These are phyloP conservation scores for Chamaenerion angustifolium DNA, from an alignment of 345 rosid species.

Conservation along the genomic window DNA sequence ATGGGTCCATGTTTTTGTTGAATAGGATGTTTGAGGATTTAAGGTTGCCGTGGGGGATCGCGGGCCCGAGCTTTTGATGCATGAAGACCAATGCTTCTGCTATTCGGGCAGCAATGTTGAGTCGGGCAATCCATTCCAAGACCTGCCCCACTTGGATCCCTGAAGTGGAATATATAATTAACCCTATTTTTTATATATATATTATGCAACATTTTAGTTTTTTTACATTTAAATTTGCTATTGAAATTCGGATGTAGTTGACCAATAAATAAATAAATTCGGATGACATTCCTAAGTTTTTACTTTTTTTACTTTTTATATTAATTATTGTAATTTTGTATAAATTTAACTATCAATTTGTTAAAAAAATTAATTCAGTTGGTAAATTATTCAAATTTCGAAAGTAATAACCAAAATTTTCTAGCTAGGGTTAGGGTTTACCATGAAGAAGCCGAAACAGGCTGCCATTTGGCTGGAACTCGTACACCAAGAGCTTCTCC, in stretches of 20 bases:
- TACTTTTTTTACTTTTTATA: no score
- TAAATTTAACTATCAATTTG: no score
- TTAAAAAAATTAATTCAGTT: no score
- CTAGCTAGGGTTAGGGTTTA: conserved; percentile 5
- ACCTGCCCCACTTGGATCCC: conserved; percentile 18
- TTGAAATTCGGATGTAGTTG: no score
- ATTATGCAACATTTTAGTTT: no score
- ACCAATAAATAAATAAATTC: no score
- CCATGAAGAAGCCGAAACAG: conserved; percentile 41
- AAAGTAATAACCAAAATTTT: no score
- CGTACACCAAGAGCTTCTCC: conserved; percentile 50
- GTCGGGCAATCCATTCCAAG: conserved; percentile 43
- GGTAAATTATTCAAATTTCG: no score
- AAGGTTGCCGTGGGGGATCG: conserved; percentile 44
- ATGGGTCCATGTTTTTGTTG: conserved; percentile 33
- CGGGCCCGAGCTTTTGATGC: conserved; percentile 28
- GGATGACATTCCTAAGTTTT: no score
- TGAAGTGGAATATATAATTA: conserved; percentile 7
- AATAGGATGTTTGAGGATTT: conserved; percentile 51
- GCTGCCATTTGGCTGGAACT: conserved; percentile 37
- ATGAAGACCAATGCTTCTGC: conserved; percentile 30
- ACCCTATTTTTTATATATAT: no score
- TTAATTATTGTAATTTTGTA: no score
- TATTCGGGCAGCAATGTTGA: conserved; percentile 23
- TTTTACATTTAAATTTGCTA: no score